phyloP scores from a whole-genome alignment of 2,329 filamentous ascomycete genomes.

The Fusarium poae region DNA sequence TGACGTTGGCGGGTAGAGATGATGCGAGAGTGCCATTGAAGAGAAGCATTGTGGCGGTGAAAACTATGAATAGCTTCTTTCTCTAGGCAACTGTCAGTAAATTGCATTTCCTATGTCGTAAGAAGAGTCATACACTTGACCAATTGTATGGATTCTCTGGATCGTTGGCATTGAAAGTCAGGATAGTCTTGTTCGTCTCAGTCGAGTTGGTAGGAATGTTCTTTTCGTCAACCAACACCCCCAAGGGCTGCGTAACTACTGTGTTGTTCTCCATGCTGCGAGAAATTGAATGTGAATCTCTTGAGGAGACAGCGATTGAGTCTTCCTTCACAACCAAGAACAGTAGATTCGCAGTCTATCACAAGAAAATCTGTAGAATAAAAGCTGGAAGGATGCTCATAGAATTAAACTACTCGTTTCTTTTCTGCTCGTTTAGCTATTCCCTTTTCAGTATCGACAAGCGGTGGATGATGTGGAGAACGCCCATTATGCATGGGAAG shows the following conservation, averaged over 20 bases:
- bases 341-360: not conserved
- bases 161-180: not conserved
- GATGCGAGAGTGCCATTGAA: slow-evolving; percentile 17
- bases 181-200: not conserved
- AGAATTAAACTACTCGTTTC: not conserved
- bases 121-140: not conserved
- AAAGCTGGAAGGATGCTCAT: no score
- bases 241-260: not conserved
- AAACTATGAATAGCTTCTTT: slow-evolving; percentile 17
- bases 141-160: slow-evolving; percentile 20
- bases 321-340: not conserved
- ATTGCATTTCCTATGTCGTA: fast-evolving
- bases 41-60: slow-evolving; percentile 8
- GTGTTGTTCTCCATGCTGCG: slow-evolving; percentile 7
- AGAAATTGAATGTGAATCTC: no score
- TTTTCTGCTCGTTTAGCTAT: not conserved
- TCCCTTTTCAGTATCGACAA: not conserved
- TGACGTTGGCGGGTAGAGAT: slow-evolving; percentile 18
- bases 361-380: fast-evolving
- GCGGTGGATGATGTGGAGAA: not conserved
- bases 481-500: not conserved
- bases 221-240: slow-evolving; percentile 1
- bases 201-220: not conserved
- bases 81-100: not conserved
- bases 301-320: fast-evolving